Evolutionary conservation across 1,284 basidiomycete genomes (phyloP).

Genomic region (Psilocybe mexicana): DNA sequence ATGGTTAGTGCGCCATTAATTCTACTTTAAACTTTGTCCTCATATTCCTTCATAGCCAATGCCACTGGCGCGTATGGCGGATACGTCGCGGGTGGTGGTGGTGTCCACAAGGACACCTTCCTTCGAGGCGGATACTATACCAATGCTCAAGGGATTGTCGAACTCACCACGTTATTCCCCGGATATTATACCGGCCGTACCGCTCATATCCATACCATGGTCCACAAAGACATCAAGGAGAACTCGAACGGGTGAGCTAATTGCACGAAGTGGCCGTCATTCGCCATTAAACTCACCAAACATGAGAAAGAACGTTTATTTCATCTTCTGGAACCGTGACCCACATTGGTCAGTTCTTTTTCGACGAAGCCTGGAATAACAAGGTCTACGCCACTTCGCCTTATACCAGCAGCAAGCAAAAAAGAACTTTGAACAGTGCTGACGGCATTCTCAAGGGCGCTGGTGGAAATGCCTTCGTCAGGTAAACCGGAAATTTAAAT

Average conservation of each 20-base stretch:
- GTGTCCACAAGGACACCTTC: constrained; percentile 2
- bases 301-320: constrained; percentile 31
- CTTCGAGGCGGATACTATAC: not conserved
- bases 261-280: constrained; percentile 19
- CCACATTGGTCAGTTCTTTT: constrained; percentile 40
- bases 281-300: not conserved
- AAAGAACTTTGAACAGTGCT: constrained; percentile 31
- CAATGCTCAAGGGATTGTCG: constrained; percentile 34
- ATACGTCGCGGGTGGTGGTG: constrained; percentile 14
- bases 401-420: constrained; percentile 35
- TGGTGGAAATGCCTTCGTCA: constrained; percentile 34
- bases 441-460: constrained; percentile 33
- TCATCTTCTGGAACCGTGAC: constrained; percentile 31
- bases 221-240: constrained; percentile 29
- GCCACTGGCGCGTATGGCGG: constrained; percentile 31
- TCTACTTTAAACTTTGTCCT: not conserved
- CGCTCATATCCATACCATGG: constrained; percentile 35
- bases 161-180: constrained; percentile 54
- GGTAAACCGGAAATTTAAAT: constrained; percentile 22
- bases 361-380: constrained; percentile 41
- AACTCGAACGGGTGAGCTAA: constrained; percentile 33
- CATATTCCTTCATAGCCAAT: constrained; percentile 19
- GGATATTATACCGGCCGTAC: constrained; percentile 39
- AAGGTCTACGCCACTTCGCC: constrained; percentile 24
- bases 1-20: constrained; percentile 26